Base-by-base conservation (phyloP, 441 rosid species). In the Capsella rubella region DNA sequence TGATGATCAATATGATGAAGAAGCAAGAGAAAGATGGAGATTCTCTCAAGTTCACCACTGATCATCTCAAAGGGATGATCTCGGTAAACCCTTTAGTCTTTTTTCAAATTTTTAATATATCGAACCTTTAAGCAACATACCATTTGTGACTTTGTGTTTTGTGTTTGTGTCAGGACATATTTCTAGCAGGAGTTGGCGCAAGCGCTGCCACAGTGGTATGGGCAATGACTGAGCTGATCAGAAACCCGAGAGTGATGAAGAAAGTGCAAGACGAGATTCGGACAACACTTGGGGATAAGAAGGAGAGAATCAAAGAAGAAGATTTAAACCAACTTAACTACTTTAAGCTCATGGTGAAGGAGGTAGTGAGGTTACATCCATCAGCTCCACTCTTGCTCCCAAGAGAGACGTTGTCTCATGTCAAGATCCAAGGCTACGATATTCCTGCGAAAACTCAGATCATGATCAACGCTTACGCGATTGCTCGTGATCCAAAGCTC, bases 361-460 rank as follows among this genome's bases (percentile, higher is more conserved):
- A 87, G 75, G 76, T 78, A 5, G 72, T 86, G 64, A 79, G 90
- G 29, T 53, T 87, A 56, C 92, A 86, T 18, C 87, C 86, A 13
- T 79, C 84, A 43, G 89, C 78, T n/a, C 89, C 89, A 15, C 64
- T 86, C 47, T 40, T 86, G 14, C 64, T 84, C 1, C 80, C 86
- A 0, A 78, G 89, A 67, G 71, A 47, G 45, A 61, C 87, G 10
- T 14, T 83, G 8, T 74, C 81, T n/a, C 68, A 80, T 1, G 7
- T 81, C 53, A 63, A 74, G 69, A 62, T 79, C n/a, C 56, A 74
- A 14, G 69, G 69, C 51, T 79, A 69, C 0, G 64, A 70, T 1
- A 64, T 79, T 0, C 72, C 74, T 1, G 47, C 57, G 0, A 74
- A 71, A 28, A 63, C 79, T 0, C 57, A 51, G 31, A 68, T 79